Conservation (phyloP, 768 basidiomycete species). For the Chalciporus chontae region DNA sequence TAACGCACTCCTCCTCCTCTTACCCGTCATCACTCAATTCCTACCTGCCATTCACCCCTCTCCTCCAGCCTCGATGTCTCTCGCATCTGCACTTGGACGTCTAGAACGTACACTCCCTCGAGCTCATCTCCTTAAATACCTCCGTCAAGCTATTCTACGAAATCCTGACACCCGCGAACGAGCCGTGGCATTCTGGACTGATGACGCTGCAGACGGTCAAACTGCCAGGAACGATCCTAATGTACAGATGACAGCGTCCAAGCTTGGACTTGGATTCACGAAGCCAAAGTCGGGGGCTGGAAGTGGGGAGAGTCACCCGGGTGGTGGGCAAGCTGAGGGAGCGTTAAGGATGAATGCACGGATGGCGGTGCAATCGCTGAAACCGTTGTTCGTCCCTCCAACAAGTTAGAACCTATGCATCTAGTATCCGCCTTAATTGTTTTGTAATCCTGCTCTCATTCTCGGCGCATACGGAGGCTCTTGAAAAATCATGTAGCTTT, state of each 20-base stretch:
- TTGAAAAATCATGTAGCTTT: neutral
- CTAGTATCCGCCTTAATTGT: neutral
- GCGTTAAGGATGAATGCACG: slow-evolving; percentile 26
- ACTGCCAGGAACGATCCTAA: slow-evolving; percentile 45
- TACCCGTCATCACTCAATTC: slow-evolving; percentile 49
- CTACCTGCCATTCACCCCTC: slow-evolving; percentile 34
- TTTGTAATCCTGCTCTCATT: no score
- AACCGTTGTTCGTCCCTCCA: slow-evolving; percentile 23
- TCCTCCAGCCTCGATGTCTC: slow-evolving; percentile 28
- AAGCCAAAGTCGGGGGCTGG: slow-evolving; percentile 10
- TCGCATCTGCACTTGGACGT: slow-evolving; percentile 23
- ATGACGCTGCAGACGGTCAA: slow-evolving; percentile 49
- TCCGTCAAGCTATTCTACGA: slow-evolving; percentile 56
- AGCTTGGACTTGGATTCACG: slow-evolving; percentile 40
- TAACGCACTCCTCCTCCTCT: slow-evolving; percentile 52
- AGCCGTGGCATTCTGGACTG: slow-evolving; percentile 55
- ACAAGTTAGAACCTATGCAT: slow-evolving; percentile 2
- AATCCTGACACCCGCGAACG: slow-evolving; percentile 44
- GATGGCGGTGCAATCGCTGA: slow-evolving; percentile 26
- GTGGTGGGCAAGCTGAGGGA: slow-evolving; percentile 15
- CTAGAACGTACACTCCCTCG: slow-evolving; percentile 41
- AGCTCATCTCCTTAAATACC: slow-evolving; percentile 53
- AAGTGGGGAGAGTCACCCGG: slow-evolving; percentile 3
- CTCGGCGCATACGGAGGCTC: neutral
- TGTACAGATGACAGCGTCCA: slow-evolving; percentile 45